A percentile compares a stretch with the other conserved stretches of the same genome.
These are phyloP conservation scores for Cucurbitaria berberidis DNA, from an alignment of 2,329 filamentous ascomycete species.

Conservation along the genomic window DNA sequence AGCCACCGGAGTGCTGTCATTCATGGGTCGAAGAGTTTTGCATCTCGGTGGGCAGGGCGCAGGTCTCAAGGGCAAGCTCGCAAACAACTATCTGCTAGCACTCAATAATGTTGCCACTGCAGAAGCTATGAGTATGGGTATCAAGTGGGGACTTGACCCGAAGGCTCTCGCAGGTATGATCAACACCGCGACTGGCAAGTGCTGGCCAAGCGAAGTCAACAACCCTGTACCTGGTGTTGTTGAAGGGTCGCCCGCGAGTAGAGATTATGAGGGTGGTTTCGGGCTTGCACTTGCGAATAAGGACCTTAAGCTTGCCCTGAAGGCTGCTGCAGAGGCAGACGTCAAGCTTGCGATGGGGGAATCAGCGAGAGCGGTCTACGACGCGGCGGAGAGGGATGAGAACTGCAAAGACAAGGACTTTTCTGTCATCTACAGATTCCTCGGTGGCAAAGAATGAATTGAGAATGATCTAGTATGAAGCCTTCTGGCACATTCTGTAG, in stretches of 20 bases:
- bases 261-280: constrained; percentile 68
- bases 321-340: constrained; percentile 53
- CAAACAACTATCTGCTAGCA: constrained; percentile 95
- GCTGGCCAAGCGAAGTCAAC: constrained; percentile 96
- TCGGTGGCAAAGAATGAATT: constrained; percentile 55
- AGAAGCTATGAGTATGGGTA: constrained; percentile 70
- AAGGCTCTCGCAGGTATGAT: constrained; percentile 81
- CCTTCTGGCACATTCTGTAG: not conserved
- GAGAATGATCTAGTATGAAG: not conserved
- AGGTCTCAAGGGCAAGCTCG: constrained; percentile 88
- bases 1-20: constrained; percentile 71
- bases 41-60: constrained; percentile 86
- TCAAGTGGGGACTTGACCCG: constrained; percentile 67
- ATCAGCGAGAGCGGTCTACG: constrained; percentile 54
- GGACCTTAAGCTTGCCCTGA: constrained; percentile 57
- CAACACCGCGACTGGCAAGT: constrained; percentile 91
- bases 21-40: constrained; percentile 86
- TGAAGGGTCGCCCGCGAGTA: constrained; percentile 73
- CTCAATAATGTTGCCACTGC: constrained; percentile 83
- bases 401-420: constrained; percentile 59
- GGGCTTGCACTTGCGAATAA: constrained; percentile 59
- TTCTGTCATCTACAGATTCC: constrained; percentile 57
- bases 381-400: constrained; percentile 51
- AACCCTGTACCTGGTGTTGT: constrained; percentile 91
- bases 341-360: constrained; percentile 55